Evolutionary conservation across 2,329 filamentous ascomycete genomes (phyloP).

Genomic region (Raffaelea albimanens): DNA sequence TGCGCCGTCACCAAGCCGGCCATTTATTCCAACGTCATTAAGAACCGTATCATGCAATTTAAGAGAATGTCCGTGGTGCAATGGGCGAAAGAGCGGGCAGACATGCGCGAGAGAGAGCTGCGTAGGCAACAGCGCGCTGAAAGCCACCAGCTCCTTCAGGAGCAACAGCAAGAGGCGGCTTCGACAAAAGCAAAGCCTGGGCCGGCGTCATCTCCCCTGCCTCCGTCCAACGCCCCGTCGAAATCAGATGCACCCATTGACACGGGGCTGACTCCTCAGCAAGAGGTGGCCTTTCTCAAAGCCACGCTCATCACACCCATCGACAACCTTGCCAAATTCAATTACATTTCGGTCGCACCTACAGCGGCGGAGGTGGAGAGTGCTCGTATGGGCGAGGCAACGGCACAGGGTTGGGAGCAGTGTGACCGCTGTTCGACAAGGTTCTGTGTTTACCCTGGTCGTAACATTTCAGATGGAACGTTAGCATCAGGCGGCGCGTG

Average conservation of each 20-base stretch:
- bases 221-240: background rate
- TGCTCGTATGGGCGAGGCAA: slow-evolving; percentile 54
- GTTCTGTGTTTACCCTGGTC: slow-evolving; percentile 87
- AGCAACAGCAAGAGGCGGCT: background rate
- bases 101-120: slow-evolving; percentile 19
- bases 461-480: slow-evolving; percentile 65
- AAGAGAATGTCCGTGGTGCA: slow-evolving; percentile 64
- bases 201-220: no score
- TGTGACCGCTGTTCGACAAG: slow-evolving; percentile 80
- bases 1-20: slow-evolving; percentile 55
- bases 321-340: slow-evolving; percentile 52
- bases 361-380: slow-evolving; percentile 55
- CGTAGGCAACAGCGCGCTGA: background rate
- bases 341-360: slow-evolving; percentile 66
- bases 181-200: no score
- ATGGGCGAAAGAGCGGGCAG: slow-evolving; percentile 55
- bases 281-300: slow-evolving; percentile 58
- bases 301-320: slow-evolving; percentile 55
- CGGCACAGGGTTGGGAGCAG: slow-evolving; percentile 69
- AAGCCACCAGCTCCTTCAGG: background rate
- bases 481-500: slow-evolving; percentile 71
- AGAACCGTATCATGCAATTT: slow-evolving; percentile 66
- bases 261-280: slow-evolving; percentile 57
- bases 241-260: slow-evolving; percentile 31
- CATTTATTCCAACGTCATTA: slow-evolving; percentile 78